These are phyloP conservation scores for Penicillium lividum DNA, from an alignment of 495 filamentous ascomycete genomes.

Conservation along the genomic window DNA sequence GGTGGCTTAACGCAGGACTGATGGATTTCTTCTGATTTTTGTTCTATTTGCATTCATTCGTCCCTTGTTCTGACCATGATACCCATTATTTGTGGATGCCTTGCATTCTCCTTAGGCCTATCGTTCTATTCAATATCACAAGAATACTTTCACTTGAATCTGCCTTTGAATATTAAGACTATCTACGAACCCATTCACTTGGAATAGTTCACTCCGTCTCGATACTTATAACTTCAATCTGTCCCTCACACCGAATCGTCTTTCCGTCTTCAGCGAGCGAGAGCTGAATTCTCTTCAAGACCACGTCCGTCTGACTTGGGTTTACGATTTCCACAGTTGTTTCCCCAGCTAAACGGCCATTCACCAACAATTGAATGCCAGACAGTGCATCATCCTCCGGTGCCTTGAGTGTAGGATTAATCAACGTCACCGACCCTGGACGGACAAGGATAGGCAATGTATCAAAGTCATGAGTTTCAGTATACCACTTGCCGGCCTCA, in stretches of 20 bases:
- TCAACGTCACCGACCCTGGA: slow-evolving; percentile 37
- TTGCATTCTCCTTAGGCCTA: not conserved
- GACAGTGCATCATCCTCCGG: slow-evolving; percentile 39
- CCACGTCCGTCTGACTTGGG: slow-evolving; percentile 34
- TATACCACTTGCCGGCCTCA: slow-evolving; percentile 43
- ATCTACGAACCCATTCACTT: not conserved
- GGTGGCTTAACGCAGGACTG: not conserved
- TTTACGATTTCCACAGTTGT: slow-evolving; percentile 38
- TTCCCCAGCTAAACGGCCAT: slow-evolving; percentile 29
- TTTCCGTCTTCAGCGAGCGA: slow-evolving; percentile 18
- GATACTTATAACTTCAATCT: slow-evolving; percentile 23
- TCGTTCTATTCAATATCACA: slow-evolving; percentile 8
- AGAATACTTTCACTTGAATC: not conserved
- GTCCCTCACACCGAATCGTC: slow-evolving; percentile 14
- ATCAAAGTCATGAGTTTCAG: slow-evolving; percentile 45
- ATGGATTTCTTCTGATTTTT: slow-evolving; percentile 1
- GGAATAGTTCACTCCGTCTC: not conserved
- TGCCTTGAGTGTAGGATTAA: slow-evolving; percentile 35
- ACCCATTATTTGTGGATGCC: slow-evolving; percentile 25
- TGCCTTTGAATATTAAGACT: not conserved
- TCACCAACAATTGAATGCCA: slow-evolving; percentile 42
- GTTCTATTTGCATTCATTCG: slow-evolving; percentile 11
- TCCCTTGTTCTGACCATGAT: slow-evolving; percentile 30
- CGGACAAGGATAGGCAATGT: slow-evolving; percentile 43
- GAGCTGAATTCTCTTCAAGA: slow-evolving; percentile 29